A percentile compares a stretch with the other conserved stretches of the same genome.
phyloP scores from a whole-genome alignment of 352 stramenopile species.

The Pythium phragmiticola region DNA sequence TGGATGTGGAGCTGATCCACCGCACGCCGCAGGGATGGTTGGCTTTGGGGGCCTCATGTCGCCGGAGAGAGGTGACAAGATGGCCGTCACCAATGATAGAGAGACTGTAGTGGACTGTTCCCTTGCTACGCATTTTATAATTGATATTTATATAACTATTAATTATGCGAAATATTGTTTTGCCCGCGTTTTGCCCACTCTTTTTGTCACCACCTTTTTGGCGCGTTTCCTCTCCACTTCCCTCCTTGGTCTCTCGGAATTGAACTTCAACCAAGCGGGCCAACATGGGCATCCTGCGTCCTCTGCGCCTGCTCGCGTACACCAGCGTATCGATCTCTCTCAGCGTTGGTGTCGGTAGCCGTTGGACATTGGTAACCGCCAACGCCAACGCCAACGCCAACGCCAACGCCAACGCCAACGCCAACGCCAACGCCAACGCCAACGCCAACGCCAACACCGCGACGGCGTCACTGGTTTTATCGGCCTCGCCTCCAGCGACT shows the following conservation, averaged over 20 bases:
- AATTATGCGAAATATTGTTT: slow-evolving; percentile 2
- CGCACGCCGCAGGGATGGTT: too few relatives aligned
- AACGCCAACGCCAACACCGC: neutral
- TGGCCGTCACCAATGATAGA: too few relatives aligned
- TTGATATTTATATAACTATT: slow-evolving; percentile 18
- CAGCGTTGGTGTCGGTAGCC: neutral
- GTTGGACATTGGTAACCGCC: neutral
- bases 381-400: neutral
- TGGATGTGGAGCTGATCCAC: too few relatives aligned
- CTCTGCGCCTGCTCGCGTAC: neutral
- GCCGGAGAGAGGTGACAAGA: too few relatives aligned
- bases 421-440: neutral
- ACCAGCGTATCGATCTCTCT: neutral
- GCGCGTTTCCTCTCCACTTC: neutral
- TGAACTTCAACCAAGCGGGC: slow-evolving; percentile 12
- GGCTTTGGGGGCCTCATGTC: too few relatives aligned
- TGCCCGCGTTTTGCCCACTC: slow-evolving; percentile 9
- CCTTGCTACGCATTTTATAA: neutral
- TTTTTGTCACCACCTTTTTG: slow-evolving; percentile 4
- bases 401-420: neutral
- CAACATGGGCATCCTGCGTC: neutral
- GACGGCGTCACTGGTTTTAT: neutral
- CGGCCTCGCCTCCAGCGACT: neutral
- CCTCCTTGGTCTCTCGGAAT: neutral
- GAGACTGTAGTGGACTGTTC: too few relatives aligned